Percentiles rank a stretch among this genome's conserved stretches.
phyloP scores from a whole-genome alignment of 106 monocot genomes.

The Apostasia shenzhenica region DNA sequence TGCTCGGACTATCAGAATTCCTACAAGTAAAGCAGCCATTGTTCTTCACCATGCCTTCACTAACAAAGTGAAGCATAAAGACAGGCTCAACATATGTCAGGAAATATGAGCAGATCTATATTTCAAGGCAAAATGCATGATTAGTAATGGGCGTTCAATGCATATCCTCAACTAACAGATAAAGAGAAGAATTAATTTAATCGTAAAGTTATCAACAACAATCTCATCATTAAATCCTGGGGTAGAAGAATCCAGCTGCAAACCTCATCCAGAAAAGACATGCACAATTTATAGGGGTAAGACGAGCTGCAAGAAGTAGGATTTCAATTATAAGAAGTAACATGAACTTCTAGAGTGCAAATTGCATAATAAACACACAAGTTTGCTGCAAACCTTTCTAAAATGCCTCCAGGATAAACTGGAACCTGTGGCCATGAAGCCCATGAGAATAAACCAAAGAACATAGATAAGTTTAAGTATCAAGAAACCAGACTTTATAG shows the following conservation, averaged over 20 bases:
- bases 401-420: neutral
- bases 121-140: neutral
- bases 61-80: conserved; percentile 2
- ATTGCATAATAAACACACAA: neutral
- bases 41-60: conserved; percentile 10
- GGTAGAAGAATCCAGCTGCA: no score
- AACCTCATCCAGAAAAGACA: no score
- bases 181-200: no score
- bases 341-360: neutral
- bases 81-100: neutral
- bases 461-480: neutral
- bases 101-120: conserved; percentile 1
- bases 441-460: conserved; percentile 1
- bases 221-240: no score
- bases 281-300: no score
- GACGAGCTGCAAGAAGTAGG: no score
- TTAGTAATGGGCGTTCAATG: neutral
- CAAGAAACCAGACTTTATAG: neutral
- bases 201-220: no score
- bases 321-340: neutral
- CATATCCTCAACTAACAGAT: no score
- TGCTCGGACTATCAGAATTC: neutral
- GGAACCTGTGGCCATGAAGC: conserved; percentile 11
- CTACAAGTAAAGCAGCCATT: neutral
- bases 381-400: conserved; percentile 15